A percentile compares a stretch with the other conserved stretches of the same genome.
These are phyloP conservation scores for Solanum ossicruentum DNA, from an alignment of 257 asterid species.

Conservation along the genomic window DNA sequence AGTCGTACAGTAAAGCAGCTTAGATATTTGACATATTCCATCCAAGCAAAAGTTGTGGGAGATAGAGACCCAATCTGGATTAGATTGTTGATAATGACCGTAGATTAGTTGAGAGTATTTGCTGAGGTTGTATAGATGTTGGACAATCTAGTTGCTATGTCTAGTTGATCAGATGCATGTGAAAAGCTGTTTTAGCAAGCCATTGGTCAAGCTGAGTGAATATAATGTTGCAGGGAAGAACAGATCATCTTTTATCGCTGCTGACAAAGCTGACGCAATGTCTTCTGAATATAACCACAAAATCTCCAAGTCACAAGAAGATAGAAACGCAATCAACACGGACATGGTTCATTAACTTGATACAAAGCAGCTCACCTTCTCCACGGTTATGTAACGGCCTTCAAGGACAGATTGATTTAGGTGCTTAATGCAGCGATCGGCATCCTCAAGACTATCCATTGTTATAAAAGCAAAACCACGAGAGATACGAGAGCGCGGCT, in stretches of 20 bases:
- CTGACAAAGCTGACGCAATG: slow-evolving; percentile 90
- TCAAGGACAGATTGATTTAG: slow-evolving; percentile 37
- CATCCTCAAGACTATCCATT: slow-evolving; percentile 31
- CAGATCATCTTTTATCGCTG: slow-evolving; percentile 96
- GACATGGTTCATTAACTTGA: slow-evolving; percentile 21
- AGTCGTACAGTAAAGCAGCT: background rate
- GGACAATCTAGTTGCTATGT: slow-evolving; percentile 82
- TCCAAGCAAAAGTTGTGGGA: slow-evolving; percentile 4
- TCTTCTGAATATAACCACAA: slow-evolving; percentile 97
- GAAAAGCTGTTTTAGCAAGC: slow-evolving; percentile 95
- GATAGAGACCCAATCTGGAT: slow-evolving; percentile 42
- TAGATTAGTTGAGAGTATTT: slow-evolving; percentile 87
- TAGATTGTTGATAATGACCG: slow-evolving; percentile 91
- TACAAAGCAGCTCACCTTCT: slow-evolving; percentile 56
- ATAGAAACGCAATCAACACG: slow-evolving; percentile 27
- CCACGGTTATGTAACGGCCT: slow-evolving; percentile 60
- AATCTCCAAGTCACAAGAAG: slow-evolving; percentile 77
- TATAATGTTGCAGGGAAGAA: slow-evolving; percentile 81
- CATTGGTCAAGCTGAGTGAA: slow-evolving; percentile 45
- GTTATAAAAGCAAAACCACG: slow-evolving; percentile 38
- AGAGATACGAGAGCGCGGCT: slow-evolving; percentile 28
- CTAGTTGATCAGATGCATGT: slow-evolving; percentile 93
- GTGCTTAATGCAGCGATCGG: slow-evolving; percentile 26
- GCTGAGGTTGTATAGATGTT: slow-evolving; percentile 95
- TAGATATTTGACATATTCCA: background rate